Base-by-base conservation (phyloP, 345 rosid species). In the Syzygium grande region DNA sequence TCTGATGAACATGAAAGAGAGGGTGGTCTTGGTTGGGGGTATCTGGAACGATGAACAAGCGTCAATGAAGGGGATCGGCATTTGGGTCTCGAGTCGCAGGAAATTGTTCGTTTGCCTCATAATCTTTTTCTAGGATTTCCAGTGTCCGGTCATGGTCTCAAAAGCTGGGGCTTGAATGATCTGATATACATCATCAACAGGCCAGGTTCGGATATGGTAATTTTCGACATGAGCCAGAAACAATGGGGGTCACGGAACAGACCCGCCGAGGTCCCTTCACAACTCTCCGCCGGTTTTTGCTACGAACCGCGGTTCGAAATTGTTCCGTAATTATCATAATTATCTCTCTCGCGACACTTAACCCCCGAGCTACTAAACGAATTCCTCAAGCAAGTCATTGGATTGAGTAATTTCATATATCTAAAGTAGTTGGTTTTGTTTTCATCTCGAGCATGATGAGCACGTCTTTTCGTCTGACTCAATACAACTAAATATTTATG, bases 21-120 rank as follows among this genome's bases (percentile, higher is more conserved):
- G 91, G 92, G 93, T 97, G 61, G 98, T 97, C 53, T 92, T 97
- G 88, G 98, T 97, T 61, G 96, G 98, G 88, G 97, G 98, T 63
- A 94, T 96, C 7, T 6, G 46, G 46, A 94, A 98, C 29, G 95
- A 63, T 12, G 98, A 93, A 59, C 97, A 98, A 51, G 93, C 7
- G 46, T 5, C 46, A 43, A 43, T 43, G 46, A 5, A 43, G 46
- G 46, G 46, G 46, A 43, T 96, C 68, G 99, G 98, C 54, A 93
- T 97, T 56, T 97, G 99, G 99, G 85, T 93, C 87, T 88, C 96
- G 89, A 91, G 88, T 51, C 97, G 98, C 91, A 91, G 29, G 98
- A 96, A 84, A 91, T 94, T 86, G 90, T 94, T 11, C 94, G 93
- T 22, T 94, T 95, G 98, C 99, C 99, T 1, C 95, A 94, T 16